A percentile compares a stretch with the other conserved stretches of the same genome.
Evolutionary conservation across 306 rosid species (phyloP).

Genomic region (Crotalaria pallida): DNA sequence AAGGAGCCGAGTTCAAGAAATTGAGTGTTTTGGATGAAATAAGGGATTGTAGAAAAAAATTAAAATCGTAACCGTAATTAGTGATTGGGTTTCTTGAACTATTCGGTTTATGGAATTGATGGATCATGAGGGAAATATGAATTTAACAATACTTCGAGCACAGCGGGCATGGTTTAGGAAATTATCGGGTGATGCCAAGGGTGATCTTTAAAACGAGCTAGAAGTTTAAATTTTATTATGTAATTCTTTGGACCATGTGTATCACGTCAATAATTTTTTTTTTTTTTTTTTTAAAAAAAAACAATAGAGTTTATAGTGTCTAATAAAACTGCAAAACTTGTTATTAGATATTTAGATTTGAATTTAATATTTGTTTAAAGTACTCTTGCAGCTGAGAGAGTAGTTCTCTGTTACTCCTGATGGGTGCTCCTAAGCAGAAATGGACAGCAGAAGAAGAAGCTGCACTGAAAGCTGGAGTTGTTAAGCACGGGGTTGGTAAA

Average conservation of each 20-base stretch:
- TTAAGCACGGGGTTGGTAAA: slow-evolving; percentile 95
- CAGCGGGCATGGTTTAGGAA: background rate
- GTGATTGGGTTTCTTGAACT: background rate
- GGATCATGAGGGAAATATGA: background rate
- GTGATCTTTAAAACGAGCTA: background rate
- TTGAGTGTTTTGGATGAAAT: background rate
- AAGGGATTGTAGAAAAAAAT: background rate
- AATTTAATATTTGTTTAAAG: background rate
- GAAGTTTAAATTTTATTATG: background rate
- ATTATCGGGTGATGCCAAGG: background rate
- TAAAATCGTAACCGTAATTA: background rate
- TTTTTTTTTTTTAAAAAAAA: background rate
- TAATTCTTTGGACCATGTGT: background rate
- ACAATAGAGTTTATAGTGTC: background rate
- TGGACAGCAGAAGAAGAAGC: slow-evolving; percentile 92
- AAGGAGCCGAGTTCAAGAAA: too few relatives aligned
- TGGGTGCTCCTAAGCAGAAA: slow-evolving; percentile 99
- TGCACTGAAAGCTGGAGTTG: slow-evolving; percentile 94
- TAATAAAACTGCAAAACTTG: background rate
- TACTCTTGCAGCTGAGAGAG: slow-evolving; percentile 30
- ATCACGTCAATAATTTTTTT: background rate
- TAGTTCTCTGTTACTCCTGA: slow-evolving; percentile 25
- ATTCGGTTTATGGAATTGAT: background rate
- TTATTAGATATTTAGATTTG: background rate
- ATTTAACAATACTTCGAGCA: background rate